phyloP scores from a whole-genome alignment of 1,284 basidiomycete genomes.

The Earliella scabrosa region DNA sequence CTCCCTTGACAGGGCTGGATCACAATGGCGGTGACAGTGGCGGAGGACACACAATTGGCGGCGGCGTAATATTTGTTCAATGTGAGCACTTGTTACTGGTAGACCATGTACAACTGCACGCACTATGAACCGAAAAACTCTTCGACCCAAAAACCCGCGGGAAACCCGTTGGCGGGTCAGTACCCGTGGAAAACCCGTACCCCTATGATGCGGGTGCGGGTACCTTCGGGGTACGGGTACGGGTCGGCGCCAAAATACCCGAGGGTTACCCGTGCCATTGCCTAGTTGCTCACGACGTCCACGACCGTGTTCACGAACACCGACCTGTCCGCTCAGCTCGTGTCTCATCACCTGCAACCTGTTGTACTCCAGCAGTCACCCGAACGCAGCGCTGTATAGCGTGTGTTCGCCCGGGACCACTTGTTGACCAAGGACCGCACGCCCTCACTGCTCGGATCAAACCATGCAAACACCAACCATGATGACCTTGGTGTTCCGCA shows the following conservation, averaged over 20 bases:
- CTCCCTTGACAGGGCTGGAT: too few species aligned
- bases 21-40: too few species aligned
- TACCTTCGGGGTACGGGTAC: neutral
- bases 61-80: too few species aligned
- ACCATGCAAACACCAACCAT: constrained; percentile 71
- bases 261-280: neutral
- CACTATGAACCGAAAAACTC: too few species aligned
- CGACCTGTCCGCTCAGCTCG: constrained; percentile 55
- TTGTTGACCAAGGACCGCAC: constrained; percentile 56
- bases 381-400: constrained; percentile 70
- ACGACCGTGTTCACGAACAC: constrained; percentile 62
- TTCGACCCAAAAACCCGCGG: neutral
- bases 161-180: neutral
- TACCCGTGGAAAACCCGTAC: neutral
- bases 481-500: constrained; percentile 66
- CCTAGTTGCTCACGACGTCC: constrained; percentile 52
- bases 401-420: constrained; percentile 75
- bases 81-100: too few species aligned
- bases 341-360: constrained; percentile 44
- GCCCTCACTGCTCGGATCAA: constrained; percentile 34
- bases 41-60: too few species aligned
- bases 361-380: constrained; percentile 47
- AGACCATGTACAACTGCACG: too few species aligned
- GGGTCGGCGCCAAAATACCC: neutral
- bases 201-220: too few species aligned